Base-by-base conservation (phyloP, 2,329 filamentous ascomycete genomes). In the Paramyrothecium roridum region DNA sequence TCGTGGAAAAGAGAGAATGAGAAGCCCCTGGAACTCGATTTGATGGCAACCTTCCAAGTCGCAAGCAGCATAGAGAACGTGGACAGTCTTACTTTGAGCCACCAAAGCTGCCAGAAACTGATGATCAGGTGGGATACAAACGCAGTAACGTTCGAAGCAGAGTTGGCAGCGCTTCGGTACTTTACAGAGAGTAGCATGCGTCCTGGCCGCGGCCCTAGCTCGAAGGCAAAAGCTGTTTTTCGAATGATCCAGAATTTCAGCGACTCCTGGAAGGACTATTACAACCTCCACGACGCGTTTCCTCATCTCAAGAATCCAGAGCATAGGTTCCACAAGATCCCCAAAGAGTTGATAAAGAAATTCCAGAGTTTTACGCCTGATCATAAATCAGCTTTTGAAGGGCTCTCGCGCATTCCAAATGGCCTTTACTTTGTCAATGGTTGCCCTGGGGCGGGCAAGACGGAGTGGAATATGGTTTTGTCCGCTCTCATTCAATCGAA, bases 31-130 rank as follows among this genome's bases (percentile, higher is more conserved):
- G 63, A 70, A 11, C 20, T 70, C 66, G 51, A 89, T 76, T 68
- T 89, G 77, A 73, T 88, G 85, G 54, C 82, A 71, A 77, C 85
- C 79, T 72, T 89, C 83, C 76, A 86, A 80, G 67, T 86, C 80
- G 66, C 82, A 79, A 17, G 81, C 77, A 0, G 56, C 3, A 59
- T 68, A 0, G 56, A 62, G 1, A 60, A 67, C 8, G 52, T 64
- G 6, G 7, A 37, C 2, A 56, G 40, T 6, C 52, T 69, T 1
- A 48, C n/a, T 1, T 8, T 69, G 1, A 57, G 60, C 8, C 34
- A 63, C 1, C 3, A 50, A 0, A 61, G 56, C 1, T 46, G 48
- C 2, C 66, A 68, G 16, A 52, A 59, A 0, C 58, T 73, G 7
- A 61, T 49, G 2, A 69, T 73, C 3, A 52, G 55, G 0, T 71